Evolutionary conservation across 352 stramenopile genomes (phyloP), one percentile per base, ranked within the genome.

Genomic region (Pythium aquatile): DNA sequence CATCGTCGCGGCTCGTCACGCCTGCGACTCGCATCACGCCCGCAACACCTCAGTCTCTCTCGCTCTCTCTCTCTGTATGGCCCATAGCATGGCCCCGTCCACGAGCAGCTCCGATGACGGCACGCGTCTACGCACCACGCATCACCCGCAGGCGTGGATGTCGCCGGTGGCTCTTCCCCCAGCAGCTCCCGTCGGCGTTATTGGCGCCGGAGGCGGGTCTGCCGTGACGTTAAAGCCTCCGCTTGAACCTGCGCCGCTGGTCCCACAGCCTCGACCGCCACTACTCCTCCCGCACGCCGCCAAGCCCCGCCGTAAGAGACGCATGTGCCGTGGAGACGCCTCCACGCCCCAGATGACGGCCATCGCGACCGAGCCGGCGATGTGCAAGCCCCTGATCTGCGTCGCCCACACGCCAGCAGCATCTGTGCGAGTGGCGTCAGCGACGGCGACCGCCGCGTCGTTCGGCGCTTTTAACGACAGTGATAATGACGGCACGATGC

Each of bases 1-100:
- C 35, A 37, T 42, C 47, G 63, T 65, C 56, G 63, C 63, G 54
- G 63, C 63, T 69, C 63, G 63, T 69, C 63, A 69, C 63, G 56
- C 40, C 48, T 26, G 55, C 28, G 46, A 69, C 56, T 9, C 40
- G 42, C 39, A 47, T 24, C 20, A 2, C 39, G 39, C 13, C 35
- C 13, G 11, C 39, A 47, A 6, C 42, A 49, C 17, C 42, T 30
- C 35, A 2, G 32, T 37, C 32, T 37, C 32, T 37, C 32, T 37
- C 32, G 32, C 5, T 14, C 8, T 16, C 35, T 29, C 42, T 30
- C 2, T 29, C 5, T 48, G 40, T 20, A 6, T 49, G 42, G 42
- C 20, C n/a, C 20, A 20, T n/a, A 14, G 2, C 8, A 49, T 49
- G 42, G 16, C 11, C 39, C 16, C 35, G 35, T 40, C 29, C 29